Base-by-base conservation (phyloP, 306 rosid species). In the Adenanthera pavonina region DNA sequence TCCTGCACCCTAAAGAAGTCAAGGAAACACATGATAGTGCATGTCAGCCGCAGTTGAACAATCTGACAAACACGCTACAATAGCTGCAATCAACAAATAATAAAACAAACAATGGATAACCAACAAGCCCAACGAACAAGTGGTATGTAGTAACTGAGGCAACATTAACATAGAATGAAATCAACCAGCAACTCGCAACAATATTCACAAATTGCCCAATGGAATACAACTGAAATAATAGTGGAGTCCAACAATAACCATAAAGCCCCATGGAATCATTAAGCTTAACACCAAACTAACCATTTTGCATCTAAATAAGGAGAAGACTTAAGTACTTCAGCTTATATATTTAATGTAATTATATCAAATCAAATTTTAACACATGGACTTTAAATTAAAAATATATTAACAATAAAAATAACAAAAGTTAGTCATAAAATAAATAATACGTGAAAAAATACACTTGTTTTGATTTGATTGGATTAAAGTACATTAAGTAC, bases 1-100 rank as follows among this genome's bases (percentile, higher is more conserved):
- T 88, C 92, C 7, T 82, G 91, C 60, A 89, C 51, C 86, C 96
- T 94, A 76, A 43, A 81, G 72, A 81, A 67, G 65, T 82, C 38
- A 47, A 83, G 19, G 68, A 64, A 40, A 84, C 59, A 81, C 16
- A 69, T 19, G 77, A 72, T 17, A 65, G 47, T 40, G 13, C 51
- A 17, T 67, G 62, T 52, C 54, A 59, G 13, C 60, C 53, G 4
- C 30, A 47, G 67, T 34, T 61, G 64, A 72, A 60, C 46, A 79
- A 68, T 69, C 41, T 17, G 51, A 41, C 35, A 17, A 65, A 60
- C 40, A 59, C 2, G 35, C 7, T 41, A 41, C 6, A 41, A 41
- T 41, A 41, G 8, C 8, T 41, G 46, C 41, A 41, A 41, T 41
- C 7, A 41, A 41, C 46, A 41, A 41, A 41, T 41, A 41, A 41